Percentiles rank a stretch among this genome's conserved stretches.
Evolutionary conservation across 768 basidiomycete species (phyloP).

Genomic region (Podaxis sp.): DNA sequence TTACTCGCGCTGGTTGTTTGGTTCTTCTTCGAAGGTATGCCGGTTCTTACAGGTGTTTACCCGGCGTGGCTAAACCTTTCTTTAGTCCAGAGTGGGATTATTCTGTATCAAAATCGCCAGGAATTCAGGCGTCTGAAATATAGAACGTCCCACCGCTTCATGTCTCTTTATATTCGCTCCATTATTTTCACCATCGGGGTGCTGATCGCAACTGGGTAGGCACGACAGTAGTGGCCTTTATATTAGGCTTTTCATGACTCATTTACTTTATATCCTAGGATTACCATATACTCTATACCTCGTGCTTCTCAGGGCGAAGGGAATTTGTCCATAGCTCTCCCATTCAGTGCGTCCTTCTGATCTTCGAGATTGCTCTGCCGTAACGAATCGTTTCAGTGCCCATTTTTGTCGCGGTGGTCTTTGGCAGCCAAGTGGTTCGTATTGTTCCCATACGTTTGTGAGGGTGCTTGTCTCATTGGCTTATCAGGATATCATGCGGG

Average conservation of each 20-base stretch:
- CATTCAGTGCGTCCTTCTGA: conserved; percentile 1
- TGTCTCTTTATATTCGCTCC: conserved; percentile 8
- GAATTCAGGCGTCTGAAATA: conserved; percentile 5
- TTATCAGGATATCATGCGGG: conserved; percentile 6
- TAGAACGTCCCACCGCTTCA: background rate
- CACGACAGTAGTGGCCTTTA: background rate
- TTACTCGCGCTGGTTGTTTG: background rate
- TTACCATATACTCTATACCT: background rate
- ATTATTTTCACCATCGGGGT: conserved; percentile 2
- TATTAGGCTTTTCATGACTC: background rate
- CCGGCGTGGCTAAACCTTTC: background rate
- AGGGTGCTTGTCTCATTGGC: background rate
- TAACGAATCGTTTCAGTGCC: background rate
- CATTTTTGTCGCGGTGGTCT: conserved; percentile 8
- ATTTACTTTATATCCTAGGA: background rate
- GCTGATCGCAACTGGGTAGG: conserved; percentile 3
- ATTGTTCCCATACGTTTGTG: background rate
- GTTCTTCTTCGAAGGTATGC: conserved; percentile 6
- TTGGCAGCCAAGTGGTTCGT: conserved; percentile 6
- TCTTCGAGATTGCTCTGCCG: background rate
- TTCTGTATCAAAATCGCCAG: conserved; percentile 3
- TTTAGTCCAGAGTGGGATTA: conserved; percentile 4
- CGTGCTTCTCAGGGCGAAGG: background rate
- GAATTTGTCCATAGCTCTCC: conserved; percentile 2
- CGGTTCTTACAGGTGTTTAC: background rate